These are phyloP conservation scores for Melampsora larici-populina DNA, from an alignment of 1,284 basidiomycete species.

Conservation along the genomic window DNA sequence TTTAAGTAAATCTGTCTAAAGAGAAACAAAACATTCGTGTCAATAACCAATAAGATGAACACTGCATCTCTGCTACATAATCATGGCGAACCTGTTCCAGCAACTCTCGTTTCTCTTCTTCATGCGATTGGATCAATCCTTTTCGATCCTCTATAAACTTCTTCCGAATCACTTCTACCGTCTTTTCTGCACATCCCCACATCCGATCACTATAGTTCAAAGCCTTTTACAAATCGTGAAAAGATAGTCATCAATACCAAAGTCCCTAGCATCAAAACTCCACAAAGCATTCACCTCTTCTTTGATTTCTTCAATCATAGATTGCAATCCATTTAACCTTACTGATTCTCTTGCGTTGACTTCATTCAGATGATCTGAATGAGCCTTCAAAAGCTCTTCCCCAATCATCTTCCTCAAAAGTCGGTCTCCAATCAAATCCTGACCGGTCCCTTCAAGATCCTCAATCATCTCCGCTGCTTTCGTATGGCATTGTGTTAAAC, in stretches of 20 bases:
- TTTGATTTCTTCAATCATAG: slow-evolving; percentile 1
- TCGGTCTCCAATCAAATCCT: background rate
- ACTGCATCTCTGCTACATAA: background rate
- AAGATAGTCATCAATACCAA: background rate
- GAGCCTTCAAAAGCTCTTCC: background rate
- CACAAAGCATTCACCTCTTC: background rate
- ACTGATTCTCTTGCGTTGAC: background rate
- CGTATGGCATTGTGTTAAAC: background rate
- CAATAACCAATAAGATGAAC: background rate
- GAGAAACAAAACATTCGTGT: background rate
- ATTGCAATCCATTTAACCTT: background rate
- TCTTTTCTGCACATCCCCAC: slow-evolving; percentile 23
- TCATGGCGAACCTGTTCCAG: slow-evolving; percentile 30
- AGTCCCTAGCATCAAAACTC: background rate
- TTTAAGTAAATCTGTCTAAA: slow-evolving; percentile 33
- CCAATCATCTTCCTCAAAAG: slow-evolving; percentile 2
- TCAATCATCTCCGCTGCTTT: background rate
- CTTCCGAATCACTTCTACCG: slow-evolving; percentile 18
- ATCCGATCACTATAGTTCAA: slow-evolving; percentile 21
- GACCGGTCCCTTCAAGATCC: background rate
- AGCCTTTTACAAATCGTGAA: slow-evolving; percentile 12
- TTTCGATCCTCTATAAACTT: slow-evolving; percentile 29
- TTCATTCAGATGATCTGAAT: slow-evolving; percentile 1
- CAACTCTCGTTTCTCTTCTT: slow-evolving; percentile 35
- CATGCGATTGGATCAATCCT: slow-evolving; percentile 32